Base-by-base conservation (phyloP, 2,329 filamentous ascomycete species). In the Endothia cerciana region DNA sequence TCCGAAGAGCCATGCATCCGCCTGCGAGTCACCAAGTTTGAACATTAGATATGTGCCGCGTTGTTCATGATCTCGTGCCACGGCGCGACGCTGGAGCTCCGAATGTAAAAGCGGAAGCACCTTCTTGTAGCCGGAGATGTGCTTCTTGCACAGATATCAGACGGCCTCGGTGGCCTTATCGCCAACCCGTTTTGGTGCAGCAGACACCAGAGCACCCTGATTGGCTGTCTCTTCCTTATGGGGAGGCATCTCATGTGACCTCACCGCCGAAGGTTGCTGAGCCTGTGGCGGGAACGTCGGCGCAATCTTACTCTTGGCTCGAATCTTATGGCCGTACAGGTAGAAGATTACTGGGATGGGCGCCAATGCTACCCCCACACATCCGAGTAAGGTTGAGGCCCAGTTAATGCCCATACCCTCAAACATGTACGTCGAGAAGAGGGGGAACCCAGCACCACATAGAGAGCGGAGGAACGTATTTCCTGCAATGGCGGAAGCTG, bases 391-490 rank as follows among this genome's bases (percentile, higher is more conserved):
- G 1, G 87, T 89, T 7, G 84, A 79, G 0, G 87, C 86, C 80
- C 83, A 90, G 70, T 89, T 75, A 62, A 90, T 87, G 51, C 85
- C 85, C 75, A 90, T 78, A 56, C 84, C 84, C 13, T 84, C 77
- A 70, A 89, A 90, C 86, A 90, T 92, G 72, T 92, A 88, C 1
- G 81, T 84, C 0, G 90, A 87, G 75, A 95, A 95, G 1, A 95
- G 83, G 0, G 92, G 92, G 81, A 96, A 95, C 1, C 84, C 88
- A 2, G 91, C 91, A 69, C 91, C 92, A 69, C 89, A 90, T 10
- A 93, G 80, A 0, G 91, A 94, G 70, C 93, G 89, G 45, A 96
- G 79, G 73, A 96, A 90, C 0, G 91, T 91, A 77, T 94, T 95
- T 28, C 89, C 92, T 5, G 92, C 92, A 65, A 96, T 87, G 28